phyloP scores from a whole-genome alignment of 176 grass and related monocot genomes.

The Carex littledalei region DNA sequence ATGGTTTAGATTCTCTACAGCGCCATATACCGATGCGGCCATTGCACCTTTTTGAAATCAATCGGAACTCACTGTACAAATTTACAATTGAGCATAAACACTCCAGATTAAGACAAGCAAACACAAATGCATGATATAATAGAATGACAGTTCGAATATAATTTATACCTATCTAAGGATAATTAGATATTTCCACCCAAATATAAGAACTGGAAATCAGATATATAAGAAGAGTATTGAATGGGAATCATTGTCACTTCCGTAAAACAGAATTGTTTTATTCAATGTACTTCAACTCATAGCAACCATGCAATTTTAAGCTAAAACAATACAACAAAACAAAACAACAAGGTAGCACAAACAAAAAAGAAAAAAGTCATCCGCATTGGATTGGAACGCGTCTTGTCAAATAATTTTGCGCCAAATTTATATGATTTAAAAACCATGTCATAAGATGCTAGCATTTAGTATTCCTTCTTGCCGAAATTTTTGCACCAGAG shows the following conservation, averaged over 20 bases:
- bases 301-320: neutral
- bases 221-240: neutral
- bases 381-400: neutral
- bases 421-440: neutral
- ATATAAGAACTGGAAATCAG: neutral
- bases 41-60: neutral
- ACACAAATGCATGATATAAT: neutral
- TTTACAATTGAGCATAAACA: neutral
- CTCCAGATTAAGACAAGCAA: neutral
- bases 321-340: neutral
- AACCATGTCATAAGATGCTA: neutral
- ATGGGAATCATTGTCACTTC: neutral
- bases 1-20: too few relatives aligned
- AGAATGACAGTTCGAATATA: neutral
- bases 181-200: neutral
- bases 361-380: constrained; percentile 12
- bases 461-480: constrained; percentile 69
- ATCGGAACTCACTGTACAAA: neutral
- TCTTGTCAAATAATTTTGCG: neutral
- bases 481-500: constrained; percentile 99
- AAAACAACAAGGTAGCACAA: neutral
- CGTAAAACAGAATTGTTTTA: constrained; percentile 5
- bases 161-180: neutral
- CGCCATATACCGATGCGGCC: neutral
- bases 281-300: constrained; percentile 8